These are phyloP conservation scores for Penicillium pancosmium DNA, from an alignment of 495 filamentous ascomycete species.

Conservation along the genomic window DNA sequence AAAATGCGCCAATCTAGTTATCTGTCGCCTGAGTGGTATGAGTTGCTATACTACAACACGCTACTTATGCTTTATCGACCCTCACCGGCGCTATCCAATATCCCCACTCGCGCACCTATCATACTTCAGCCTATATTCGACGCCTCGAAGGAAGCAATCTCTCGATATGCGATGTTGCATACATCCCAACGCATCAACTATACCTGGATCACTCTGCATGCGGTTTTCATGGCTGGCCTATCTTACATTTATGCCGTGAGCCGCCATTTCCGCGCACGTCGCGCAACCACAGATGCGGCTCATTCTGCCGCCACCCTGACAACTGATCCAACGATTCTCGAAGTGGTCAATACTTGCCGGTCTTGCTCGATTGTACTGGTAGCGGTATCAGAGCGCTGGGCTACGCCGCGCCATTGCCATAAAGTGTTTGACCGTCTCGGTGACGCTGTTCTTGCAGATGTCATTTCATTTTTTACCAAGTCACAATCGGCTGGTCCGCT, in stretches of 20 bases:
- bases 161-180: slow-evolving; percentile 25
- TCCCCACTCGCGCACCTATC: slow-evolving; percentile 9
- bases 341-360: slow-evolving; percentile 29
- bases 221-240: slow-evolving; percentile 31
- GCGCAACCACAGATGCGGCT: not conserved
- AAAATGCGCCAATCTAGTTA: slow-evolving; percentile 22
- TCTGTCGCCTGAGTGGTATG: slow-evolving; percentile 28
- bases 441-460: slow-evolving; percentile 27
- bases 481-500: not conserved
- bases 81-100: slow-evolving; percentile 20
- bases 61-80: slow-evolving; percentile 30
- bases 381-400: slow-evolving; percentile 30
- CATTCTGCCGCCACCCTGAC: not conserved
- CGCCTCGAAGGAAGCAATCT: slow-evolving; percentile 24
- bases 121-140: slow-evolving; percentile 23
- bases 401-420: slow-evolving; percentile 24
- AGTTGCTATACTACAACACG: slow-evolving; percentile 31
- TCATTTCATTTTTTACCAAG: slow-evolving; percentile 24
- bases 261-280: slow-evolving; percentile 23
- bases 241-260: slow-evolving; percentile 29
- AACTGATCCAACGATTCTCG: slow-evolving; percentile 22
- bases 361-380: slow-evolving; percentile 31
- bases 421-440: slow-evolving; percentile 32
- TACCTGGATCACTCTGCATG: slow-evolving; percentile 32
- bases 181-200: slow-evolving; percentile 30